Evolutionary conservation across 306 rosid genomes (phyloP).

Genomic region (Dryas drummondii): DNA sequence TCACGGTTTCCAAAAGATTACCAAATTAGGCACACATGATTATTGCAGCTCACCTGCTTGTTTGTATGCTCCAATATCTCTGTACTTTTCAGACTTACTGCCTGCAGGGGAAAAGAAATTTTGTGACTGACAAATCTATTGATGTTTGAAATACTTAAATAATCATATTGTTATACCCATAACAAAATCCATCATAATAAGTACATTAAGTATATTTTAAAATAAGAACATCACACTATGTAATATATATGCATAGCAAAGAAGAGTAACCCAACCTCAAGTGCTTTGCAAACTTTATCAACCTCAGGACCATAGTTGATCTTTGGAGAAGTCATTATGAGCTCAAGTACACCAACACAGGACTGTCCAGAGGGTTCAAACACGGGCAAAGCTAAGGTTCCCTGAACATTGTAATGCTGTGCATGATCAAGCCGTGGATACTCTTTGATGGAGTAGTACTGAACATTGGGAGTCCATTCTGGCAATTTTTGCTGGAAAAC

Average conservation of each 20-base stretch:
- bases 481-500: slow-evolving; percentile 76
- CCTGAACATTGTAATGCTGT: slow-evolving; percentile 72
- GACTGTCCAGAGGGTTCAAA: slow-evolving; percentile 69
- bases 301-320: slow-evolving; percentile 85
- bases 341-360: slow-evolving; percentile 82
- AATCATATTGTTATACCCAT: slow-evolving; percentile 10
- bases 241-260: slow-evolving; percentile 12
- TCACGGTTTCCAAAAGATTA: slow-evolving; percentile 21
- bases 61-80: slow-evolving; percentile 62
- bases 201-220: slow-evolving; percentile 4
- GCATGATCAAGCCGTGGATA: slow-evolving; percentile 76
- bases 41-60: slow-evolving; percentile 55
- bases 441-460: slow-evolving; percentile 70
- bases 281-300: slow-evolving; percentile 89
- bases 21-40: slow-evolving; percentile 26
- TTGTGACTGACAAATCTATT: slow-evolving; percentile 34
- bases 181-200: slow-evolving; percentile 6
- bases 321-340: slow-evolving; percentile 76
- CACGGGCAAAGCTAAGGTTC: slow-evolving; percentile 82
- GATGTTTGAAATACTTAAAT: slow-evolving; percentile 4
- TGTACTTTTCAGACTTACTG: slow-evolving; percentile 76
- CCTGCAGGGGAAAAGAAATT: slow-evolving; percentile 58
- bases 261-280: slow-evolving; percentile 62
- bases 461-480: slow-evolving; percentile 95
- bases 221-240: background rate